Evolutionary conservation across 2,329 filamentous ascomycete species (phyloP), one percentile per base, ranked within the genome.

Genomic region (Curvularia eragrostidis): DNA sequence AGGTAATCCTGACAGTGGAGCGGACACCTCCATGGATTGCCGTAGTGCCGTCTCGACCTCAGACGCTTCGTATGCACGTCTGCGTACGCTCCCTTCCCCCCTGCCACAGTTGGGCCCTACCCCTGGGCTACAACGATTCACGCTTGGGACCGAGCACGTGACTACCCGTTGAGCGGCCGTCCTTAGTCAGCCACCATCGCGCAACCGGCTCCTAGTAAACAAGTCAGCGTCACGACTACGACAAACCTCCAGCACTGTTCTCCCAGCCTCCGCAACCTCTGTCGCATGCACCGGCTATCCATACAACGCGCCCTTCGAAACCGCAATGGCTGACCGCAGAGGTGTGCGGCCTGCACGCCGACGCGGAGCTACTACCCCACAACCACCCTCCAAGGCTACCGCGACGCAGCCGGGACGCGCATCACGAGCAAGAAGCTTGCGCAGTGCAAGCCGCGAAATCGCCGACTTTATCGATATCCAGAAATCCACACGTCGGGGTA

Each of bases 391-490:
- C 36, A 61, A 66, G 52, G 52, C 59, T 38, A 60, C 61, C 42
- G 56, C 62, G 13, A 59, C 63, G 5, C 67, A 63, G 50, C 41
- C 62, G 21, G 68, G 51, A 57, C 72, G 68, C 60, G 61, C 61
- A 56, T 55, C 70, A 60, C 71, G 66, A 39, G 61, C 63, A 24
- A 69, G 77, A 43, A 64, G 58, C 23, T 71, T 76, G 44, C 73
- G 78, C 64, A 79, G 77, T 65, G 73, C 72, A 50, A 80, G 78
- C 65, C 75, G 70, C 54, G 79, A 80, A 43, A 53, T 75, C 4
- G 71, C 71, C 12, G 57, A 64, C 21, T 50, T 58, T 9, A 19
- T 58, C 19, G 58, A 71, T 19, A 49, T 61, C 19, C 54, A 59
- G 24, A 73, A 69, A 36, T 54, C 64, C 13, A 58, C 60, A 7